Percentiles rank a stretch among this genome's conserved stretches.
Evolutionary conservation across 805 yeast species (phyloP).

Genomic region (Wickerhamomyces canadensis): DNA sequence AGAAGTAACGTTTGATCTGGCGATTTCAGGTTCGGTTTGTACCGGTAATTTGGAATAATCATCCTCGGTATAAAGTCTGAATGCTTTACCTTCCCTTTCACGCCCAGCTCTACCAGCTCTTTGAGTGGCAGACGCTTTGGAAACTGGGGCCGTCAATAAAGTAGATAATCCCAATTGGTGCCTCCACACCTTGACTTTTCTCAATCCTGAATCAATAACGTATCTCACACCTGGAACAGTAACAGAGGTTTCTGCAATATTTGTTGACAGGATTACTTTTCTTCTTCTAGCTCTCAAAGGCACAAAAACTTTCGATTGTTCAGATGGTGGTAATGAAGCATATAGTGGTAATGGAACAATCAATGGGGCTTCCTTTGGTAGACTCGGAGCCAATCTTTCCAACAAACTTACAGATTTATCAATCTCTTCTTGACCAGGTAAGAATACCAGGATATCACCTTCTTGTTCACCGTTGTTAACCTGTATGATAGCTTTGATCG

Average conservation of each 20-base stretch:
- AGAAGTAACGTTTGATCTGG: conserved; percentile 77
- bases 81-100: conserved; percentile 89
- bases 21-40: conserved; percentile 91
- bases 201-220: conserved; percentile 86
- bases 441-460: conserved; percentile 89
- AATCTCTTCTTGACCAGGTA: conserved; percentile 97
- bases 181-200: conserved; percentile 94
- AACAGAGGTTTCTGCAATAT: conserved; percentile 96
- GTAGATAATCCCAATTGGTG: conserved; percentile 92
- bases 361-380: conserved; percentile 72
- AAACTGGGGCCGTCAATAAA: conserved; percentile 83
- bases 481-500: conserved; percentile 70
- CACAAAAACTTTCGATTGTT: conserved; percentile 76
- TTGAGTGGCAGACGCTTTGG: conserved; percentile 92
- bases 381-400: conserved; percentile 51
- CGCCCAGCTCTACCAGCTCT: conserved; percentile 99
- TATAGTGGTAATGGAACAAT: conserved; percentile 80
- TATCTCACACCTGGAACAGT: conserved; percentile 93
- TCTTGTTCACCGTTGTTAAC: conserved; percentile 65
- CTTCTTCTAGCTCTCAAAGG: conserved; percentile 61
- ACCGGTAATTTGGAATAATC: conserved; percentile 57
- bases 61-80: conserved; percentile 70
- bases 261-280: conserved; percentile 87
- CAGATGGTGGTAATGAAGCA: conserved; percentile 86
- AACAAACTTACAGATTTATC: conserved; percentile 72